Conservation (phyloP, 192 early-diverging fungal species). For the Entomortierella parvispora region DNA sequence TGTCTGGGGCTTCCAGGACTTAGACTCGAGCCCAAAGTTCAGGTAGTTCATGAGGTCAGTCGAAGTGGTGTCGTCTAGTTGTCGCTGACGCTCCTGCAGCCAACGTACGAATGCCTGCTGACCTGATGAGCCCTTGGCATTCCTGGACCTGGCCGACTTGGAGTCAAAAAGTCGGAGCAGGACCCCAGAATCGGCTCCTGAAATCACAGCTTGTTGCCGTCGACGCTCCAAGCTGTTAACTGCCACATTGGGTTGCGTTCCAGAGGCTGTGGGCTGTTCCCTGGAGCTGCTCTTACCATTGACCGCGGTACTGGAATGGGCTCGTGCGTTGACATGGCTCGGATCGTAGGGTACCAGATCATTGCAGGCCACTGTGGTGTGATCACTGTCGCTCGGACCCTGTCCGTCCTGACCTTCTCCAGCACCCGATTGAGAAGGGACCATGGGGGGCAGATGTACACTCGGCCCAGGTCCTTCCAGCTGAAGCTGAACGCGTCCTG, state of each 20-base stretch:
- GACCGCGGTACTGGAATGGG: neutral
- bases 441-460: conserved; percentile 19
- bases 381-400: conserved; percentile 10
- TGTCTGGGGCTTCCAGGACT: no score
- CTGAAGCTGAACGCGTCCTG: conserved; percentile 25
- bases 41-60: no score
- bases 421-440: neutral
- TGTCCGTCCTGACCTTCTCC: conserved; percentile 20
- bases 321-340: neutral
- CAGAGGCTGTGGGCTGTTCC: neutral
- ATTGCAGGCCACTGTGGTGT: conserved; percentile 29
- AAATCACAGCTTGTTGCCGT: no score
- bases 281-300: conserved; percentile 1
- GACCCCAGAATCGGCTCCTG: no score
- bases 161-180: no score
- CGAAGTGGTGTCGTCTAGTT: no score
- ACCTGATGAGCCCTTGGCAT: no score
- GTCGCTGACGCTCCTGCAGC: no score
- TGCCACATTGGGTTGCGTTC: neutral
- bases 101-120: no score
- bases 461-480: conserved; percentile 5
- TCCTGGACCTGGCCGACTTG: no score
- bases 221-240: no score
- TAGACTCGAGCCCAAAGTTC: no score
- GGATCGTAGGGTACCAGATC: conserved; percentile 32